Evolutionary conservation across 345 rosid species (phyloP), one percentile per base, ranked within the genome.

Genomic region (Bruguiera sexangula): DNA sequence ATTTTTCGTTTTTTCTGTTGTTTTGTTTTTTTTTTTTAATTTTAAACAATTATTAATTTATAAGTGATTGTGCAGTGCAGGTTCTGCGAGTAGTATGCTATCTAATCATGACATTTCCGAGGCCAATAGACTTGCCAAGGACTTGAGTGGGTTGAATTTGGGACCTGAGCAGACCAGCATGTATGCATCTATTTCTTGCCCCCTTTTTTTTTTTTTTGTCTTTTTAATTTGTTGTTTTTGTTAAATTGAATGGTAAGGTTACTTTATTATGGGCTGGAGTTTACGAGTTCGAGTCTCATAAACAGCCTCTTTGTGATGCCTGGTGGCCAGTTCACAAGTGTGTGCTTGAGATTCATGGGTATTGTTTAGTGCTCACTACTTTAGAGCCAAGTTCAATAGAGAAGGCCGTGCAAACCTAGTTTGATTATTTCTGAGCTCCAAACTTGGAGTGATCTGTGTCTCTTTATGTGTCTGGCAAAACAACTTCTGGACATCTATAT

Each of bases 31-130:
- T 34, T 5, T 4, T 32, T 2, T 27, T 32, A 43, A 21, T 34
- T 36, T 63, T 68, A n/a, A n/a, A 27, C 18, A 6, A 24, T 36
- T 24, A 51, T 43, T 19, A n/a, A 21, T 21, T 10, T 18, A 16
- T 29, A 54, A 21, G 26, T 39, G 19, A 39, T 27, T 18, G 27
- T 65, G 65, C 4, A 9, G 24, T 6, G 43, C 82, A 91, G 97
- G 97, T 76, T 94, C 98, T 43, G 93, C 98, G 13, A 87, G 86
- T 77, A 80, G 93, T 13, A 88, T 89, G 97, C 84, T 94, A 59
- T 85, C 96, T 19, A 79, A 76, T 81, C 86, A 72, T 31, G 90
- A 91, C 62, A 87, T 81, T 75, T 75, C 70, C 3, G 86, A 79
- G 66, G 96, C 96, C 54, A 81, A 79, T 83, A 85, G 78, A 80